Conservation (phyloP, 177 flowering plant species). For the Vitis hybrid region DNA sequence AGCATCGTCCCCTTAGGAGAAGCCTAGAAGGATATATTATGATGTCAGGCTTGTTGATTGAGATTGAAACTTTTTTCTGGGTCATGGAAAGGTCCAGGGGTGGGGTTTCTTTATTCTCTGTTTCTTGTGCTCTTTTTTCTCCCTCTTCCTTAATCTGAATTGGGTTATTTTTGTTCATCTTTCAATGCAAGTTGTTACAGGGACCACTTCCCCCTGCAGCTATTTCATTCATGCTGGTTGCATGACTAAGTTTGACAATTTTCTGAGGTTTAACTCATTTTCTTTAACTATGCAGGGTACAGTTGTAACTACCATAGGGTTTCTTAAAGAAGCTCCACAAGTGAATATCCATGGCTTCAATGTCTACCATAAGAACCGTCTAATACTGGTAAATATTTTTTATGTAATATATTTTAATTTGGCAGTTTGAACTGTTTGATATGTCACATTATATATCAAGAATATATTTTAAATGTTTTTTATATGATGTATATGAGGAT, state of each 20-base stretch:
- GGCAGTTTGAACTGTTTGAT: neutral
- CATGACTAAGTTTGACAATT: too few relatives aligned
- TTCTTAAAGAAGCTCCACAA: slow-evolving; percentile 85
- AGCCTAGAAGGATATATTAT: too few relatives aligned
- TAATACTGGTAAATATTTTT: slow-evolving; percentile 63
- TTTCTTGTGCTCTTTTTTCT: too few relatives aligned
- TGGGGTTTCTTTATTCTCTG: too few relatives aligned
- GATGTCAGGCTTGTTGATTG: too few relatives aligned
- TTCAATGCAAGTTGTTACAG: neutral
- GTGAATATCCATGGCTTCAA: slow-evolving; percentile 81
- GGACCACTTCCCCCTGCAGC: neutral
- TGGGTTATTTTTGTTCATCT: too few relatives aligned
- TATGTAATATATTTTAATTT: neutral
- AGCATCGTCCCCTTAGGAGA: too few relatives aligned
- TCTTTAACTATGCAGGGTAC: slow-evolving; percentile 46
- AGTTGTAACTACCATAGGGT: slow-evolving; percentile 80
- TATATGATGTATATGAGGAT: too few relatives aligned
- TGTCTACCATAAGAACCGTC: slow-evolving; percentile 91
- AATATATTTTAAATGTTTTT: neutral
- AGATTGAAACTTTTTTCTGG: too few relatives aligned
- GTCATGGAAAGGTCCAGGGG: too few relatives aligned
- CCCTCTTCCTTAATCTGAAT: too few relatives aligned
- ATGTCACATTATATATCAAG: neutral
- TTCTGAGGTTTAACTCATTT: neutral
- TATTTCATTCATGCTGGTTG: neutral